Evolutionary conservation across 2,329 filamentous ascomycete genomes (phyloP), one percentile per base, ranked within the genome.

Genomic region (Curvularia hawaiiensis): DNA sequence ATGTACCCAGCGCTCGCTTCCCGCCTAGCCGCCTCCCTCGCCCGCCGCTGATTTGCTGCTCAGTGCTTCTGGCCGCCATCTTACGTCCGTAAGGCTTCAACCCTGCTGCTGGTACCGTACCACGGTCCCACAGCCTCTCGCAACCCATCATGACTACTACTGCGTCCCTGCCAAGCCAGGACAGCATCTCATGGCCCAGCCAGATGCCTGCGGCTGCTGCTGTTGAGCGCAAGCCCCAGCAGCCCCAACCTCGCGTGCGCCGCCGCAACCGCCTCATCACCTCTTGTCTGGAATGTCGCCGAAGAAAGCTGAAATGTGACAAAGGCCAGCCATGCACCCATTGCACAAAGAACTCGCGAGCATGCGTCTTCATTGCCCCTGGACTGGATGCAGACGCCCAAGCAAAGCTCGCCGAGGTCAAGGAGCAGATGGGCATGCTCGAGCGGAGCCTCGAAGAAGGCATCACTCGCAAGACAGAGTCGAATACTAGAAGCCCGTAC

Each of bases 301-400:
- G 89, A 22, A 84, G 90, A 40, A 94, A 94, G 76, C 80, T 92
- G 54, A 91, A 90, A 73, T 94, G 90, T 77, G 88, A 91, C 78
- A 91, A 90, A 71, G 76, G 81, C 20, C 83, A 89, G 50, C 89
- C 90, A 59, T 94, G 90, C 71, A 82, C 81, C 62, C 90, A 90
- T 74, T 89, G 87, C 74, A 76, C 74, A n/a, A 77, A 81, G 50
- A 80, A 79, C 68, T 68, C 72, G n/a, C 77, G 82, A 18, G 79
- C 82, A 62, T 85, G 83, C 64, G 73, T 90, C 38, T 91, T 90
- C 69, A 81, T 91, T 35, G 85, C 86, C 2, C 84, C 86, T 0
- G 83, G 86, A 22, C 79, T 90, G n/a, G 89, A 92, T 72, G 83
- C 88, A 59, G 85, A 85, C 8, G 86, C 86, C 52, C 88, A 90